Evolutionary conservation across 331 rosid species (phyloP).

Genomic region (Quercus lobata): DNA sequence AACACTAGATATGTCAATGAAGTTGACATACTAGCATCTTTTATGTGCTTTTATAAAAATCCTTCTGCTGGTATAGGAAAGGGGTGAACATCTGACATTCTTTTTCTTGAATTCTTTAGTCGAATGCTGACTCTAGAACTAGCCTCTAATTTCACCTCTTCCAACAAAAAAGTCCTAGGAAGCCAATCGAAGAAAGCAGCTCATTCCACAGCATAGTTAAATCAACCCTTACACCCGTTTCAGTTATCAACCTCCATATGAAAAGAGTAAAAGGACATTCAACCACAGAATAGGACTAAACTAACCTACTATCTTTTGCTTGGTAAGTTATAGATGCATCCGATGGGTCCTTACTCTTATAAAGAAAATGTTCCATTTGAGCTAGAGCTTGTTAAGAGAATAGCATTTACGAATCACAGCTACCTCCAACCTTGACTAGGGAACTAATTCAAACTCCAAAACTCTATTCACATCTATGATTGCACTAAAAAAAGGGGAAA

Average conservation of each 20-base stretch:
- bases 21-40: background rate
- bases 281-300: background rate
- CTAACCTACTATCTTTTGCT: no score
- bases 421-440: background rate
- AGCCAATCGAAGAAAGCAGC: background rate
- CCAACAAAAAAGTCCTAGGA: background rate
- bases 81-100: background rate
- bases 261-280: background rate
- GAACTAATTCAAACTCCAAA: background rate
- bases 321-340: no score
- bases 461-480: background rate
- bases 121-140: background rate
- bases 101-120: background rate
- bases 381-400: background rate
- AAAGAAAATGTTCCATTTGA: no score
- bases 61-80: background rate
- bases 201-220: background rate
- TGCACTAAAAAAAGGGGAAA: background rate
- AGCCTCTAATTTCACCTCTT: background rate
- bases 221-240: background rate
- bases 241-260: background rate
- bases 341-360: no score
- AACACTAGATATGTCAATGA: background rate
- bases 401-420: background rate
- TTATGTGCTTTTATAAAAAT: background rate